Conservation (phyloP, 2,329 filamentous ascomycete genomes). For the Aureobasidium sp. region DNA sequence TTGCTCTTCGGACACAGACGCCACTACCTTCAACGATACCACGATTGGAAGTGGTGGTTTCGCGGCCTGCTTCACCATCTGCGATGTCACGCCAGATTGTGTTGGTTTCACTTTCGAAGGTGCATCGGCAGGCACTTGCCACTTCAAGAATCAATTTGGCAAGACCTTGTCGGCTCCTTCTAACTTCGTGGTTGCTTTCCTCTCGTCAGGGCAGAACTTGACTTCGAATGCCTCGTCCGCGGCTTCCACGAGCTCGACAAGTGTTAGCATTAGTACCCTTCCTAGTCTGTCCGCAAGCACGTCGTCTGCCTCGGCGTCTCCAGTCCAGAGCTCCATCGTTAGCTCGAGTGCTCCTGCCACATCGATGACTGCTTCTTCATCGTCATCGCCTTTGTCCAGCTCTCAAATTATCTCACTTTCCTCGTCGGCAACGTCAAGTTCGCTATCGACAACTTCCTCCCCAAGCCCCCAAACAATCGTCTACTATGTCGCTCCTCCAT, state of each 20-base stretch:
- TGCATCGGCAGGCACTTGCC: slow-evolving; percentile 15
- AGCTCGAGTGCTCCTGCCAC: not conserved
- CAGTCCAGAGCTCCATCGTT: not conserved
- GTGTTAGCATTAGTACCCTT: no score
- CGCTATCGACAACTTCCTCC: slow-evolving; percentile 3
- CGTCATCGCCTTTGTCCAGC: not conserved
- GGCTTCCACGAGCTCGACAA: not conserved
- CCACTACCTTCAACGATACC: not conserved
- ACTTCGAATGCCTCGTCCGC: not conserved
- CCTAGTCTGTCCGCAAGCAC: not conserved
- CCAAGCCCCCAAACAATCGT: not conserved
- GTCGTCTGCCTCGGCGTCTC: not conserved
- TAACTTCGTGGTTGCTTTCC: slow-evolving; percentile 17
- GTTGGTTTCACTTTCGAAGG: slow-evolving; percentile 17
- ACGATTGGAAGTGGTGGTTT: slow-evolving; percentile 15
- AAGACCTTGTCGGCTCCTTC: not conserved
- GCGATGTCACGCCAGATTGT: slow-evolving; percentile 18
- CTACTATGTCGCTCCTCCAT: slow-evolving; percentile 14
- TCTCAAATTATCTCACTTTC: not conserved
- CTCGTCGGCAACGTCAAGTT: not conserved
- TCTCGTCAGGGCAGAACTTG: not conserved
- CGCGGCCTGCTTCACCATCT: slow-evolving; percentile 19
- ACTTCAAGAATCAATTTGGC: slow-evolving; percentile 15
- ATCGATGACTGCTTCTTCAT: not conserved
- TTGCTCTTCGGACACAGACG: slow-evolving; percentile 18